Evolutionary conservation across 1,139 yeast genomes (phyloP), one percentile per base, ranked within the genome.

Genomic region (Yamadazyma friedrichii): DNA sequence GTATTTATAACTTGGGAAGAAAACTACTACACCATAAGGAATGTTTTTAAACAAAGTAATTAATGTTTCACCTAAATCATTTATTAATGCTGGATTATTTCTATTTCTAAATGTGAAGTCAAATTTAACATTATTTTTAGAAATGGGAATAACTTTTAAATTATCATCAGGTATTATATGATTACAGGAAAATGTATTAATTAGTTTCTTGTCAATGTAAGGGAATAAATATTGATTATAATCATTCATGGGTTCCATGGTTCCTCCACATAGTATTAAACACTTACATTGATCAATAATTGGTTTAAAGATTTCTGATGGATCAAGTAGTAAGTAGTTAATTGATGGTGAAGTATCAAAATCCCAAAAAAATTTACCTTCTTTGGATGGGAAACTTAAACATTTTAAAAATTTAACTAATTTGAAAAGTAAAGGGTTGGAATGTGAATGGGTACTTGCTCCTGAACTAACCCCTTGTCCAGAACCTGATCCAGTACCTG

Each of bases 161-260:
- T 88, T 86, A 6, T 72, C 70, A 32, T 75, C 70, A 0, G 97
- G 95, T 9, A 91, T 85, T 6, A 91, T 80, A 64, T 91, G 98
- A 31, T 88, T 88, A 66, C 96, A 91, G 4, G 82, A 72, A 54
- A 88, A 87, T 27, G 66, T 70, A 17, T 70, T 65, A 8, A 88
- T 71, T 37, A 72, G 54, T 0, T 61, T 53, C 0, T 56, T 44
- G 0, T 66, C 50, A 2, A 72, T 53, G 36, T 76, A 74, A 0
- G 96, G 96, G 40, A 89, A 80, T 31, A 91, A 64, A 47, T 75
- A 78, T 24, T 78, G 70, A 9, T 74, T 62, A 54, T 84, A 86
- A 50, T 91, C 97, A 12, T 71, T 59, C 43, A 83, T 71, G 0
- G 98, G 98, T 55, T 88, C 95, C 97, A 91, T 89, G 0, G 98